Evolutionary conservation across 441 rosid genomes (phyloP).

Genomic region (Theobroma grandiflorum): DNA sequence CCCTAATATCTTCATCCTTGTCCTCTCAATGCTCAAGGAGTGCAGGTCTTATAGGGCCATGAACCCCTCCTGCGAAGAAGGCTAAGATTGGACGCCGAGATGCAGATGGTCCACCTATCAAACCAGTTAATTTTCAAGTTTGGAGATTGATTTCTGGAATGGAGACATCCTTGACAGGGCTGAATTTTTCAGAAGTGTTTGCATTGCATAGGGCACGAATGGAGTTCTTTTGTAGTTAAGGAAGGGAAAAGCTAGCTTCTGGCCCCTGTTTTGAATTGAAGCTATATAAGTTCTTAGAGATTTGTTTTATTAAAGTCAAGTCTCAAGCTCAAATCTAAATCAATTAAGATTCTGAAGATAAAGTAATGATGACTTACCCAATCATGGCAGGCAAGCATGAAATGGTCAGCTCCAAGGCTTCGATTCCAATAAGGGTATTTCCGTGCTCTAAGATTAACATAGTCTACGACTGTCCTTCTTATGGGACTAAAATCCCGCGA

Average conservation of each 20-base stretch:
- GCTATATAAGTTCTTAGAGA: not conserved
- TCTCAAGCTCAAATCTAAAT: not conserved
- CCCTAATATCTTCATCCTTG: conserved; percentile 72
- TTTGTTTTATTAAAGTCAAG: not conserved
- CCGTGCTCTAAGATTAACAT: conserved; percentile 57
- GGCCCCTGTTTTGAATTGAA: conserved; percentile 63
- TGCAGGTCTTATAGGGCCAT: conserved; percentile 88
- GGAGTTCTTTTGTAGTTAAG: conserved; percentile 65
- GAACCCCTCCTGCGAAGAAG: conserved; percentile 93
- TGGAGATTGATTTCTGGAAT: conserved; percentile 83
- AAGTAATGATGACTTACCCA: conserved; percentile 56
- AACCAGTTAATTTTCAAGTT: conserved; percentile 58
- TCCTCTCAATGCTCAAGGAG: conserved; percentile 87
- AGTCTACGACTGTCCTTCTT: conserved; percentile 68
- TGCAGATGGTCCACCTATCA: conserved; percentile 84
- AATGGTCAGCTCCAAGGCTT: conserved; percentile 86
- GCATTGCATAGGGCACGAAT: conserved; percentile 92
- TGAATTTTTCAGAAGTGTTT: conserved; percentile 86
- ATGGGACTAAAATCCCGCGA: conserved; percentile 73
- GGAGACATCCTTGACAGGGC: conserved; percentile 79
- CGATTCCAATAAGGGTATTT: conserved; percentile 84
- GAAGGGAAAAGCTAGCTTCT: conserved; percentile 65
- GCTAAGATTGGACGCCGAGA: conserved; percentile 78
- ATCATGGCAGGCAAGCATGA: conserved; percentile 93
- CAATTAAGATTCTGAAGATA: not conserved